Evolutionary conservation across 805 yeast genomes (phyloP).

Genomic region (Teunomyces lycoperdinae): DNA sequence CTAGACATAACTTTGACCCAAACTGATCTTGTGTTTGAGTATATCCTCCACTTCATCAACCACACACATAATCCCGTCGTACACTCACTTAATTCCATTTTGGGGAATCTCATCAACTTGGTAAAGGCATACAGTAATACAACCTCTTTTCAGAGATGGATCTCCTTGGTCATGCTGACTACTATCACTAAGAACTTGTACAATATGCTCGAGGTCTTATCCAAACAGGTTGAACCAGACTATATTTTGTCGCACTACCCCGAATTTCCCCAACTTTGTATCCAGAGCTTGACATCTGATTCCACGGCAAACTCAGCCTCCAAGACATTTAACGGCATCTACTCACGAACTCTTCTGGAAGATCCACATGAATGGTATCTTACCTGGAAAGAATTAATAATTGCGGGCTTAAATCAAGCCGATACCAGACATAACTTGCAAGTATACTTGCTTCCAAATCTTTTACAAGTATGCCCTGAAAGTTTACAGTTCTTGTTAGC

Average conservation of each 20-base stretch:
- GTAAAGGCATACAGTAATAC: constrained; percentile 10
- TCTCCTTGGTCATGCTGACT: constrained; percentile 34
- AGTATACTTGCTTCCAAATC: constrained; percentile 57
- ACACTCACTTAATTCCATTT: constrained; percentile 63
- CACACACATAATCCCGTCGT: constrained; percentile 69
- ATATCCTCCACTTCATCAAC: constrained; percentile 65
- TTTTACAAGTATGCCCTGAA: constrained; percentile 52
- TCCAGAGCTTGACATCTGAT: constrained; percentile 51
- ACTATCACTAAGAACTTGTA: constrained; percentile 59
- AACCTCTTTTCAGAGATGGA: constrained; percentile 43
- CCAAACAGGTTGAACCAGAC: constrained; percentile 38
- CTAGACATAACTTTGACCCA: constrained; percentile 16
- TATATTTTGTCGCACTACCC: constrained; percentile 45
- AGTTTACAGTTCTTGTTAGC: constrained; percentile 41
- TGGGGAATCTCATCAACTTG: constrained; percentile 44
- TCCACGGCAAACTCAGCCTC: constrained; percentile 67
- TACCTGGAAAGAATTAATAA: constrained; percentile 47
- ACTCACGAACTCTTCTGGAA: constrained; percentile 11
- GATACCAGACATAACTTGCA: constrained; percentile 47
- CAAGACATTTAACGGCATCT: constrained; percentile 46
- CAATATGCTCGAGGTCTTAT: constrained; percentile 55
- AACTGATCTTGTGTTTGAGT: constrained; percentile 42
- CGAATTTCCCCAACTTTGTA: constrained; percentile 44
- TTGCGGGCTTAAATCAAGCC: constrained; percentile 29
- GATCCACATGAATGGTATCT: constrained; percentile 41